Evolutionary conservation across 176 grass and related monocot species (phyloP).

Genomic region (Rhipidocladum racemiflorum): DNA sequence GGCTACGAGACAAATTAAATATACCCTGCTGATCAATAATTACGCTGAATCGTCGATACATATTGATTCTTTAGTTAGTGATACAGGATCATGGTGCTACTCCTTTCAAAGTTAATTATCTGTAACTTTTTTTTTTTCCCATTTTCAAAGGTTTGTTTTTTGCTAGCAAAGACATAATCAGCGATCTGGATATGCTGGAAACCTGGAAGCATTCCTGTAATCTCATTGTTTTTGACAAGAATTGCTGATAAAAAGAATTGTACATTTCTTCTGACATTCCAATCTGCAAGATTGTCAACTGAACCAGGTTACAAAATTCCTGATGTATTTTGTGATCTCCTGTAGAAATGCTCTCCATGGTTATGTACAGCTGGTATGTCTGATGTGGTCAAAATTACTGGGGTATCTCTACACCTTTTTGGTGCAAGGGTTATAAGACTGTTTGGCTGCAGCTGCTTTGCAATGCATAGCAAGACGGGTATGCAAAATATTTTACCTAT

Average conservation of each 20-base stretch:
- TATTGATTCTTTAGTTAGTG: constrained; percentile 48
- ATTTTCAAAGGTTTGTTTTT: constrained; percentile 38
- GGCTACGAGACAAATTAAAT: constrained; percentile 51
- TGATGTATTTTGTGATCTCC: not conserved
- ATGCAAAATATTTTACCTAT: not conserved
- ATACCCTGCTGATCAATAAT: constrained; percentile 34
- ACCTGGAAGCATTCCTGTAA: constrained; percentile 34
- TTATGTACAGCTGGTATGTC: not conserved
- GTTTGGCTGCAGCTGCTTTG: not conserved
- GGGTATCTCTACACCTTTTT: too few species aligned
- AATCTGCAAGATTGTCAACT: not conserved
- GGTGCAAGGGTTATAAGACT: too few species aligned
- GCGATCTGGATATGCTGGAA: constrained; percentile 38
- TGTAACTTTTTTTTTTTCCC: constrained; percentile 14
- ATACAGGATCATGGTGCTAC: constrained; percentile 40
- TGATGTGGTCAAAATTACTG: not conserved
- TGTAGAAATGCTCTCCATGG: not conserved
- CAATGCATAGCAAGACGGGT: not conserved
- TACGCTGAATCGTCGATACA: constrained; percentile 27
- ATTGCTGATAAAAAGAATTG: constrained; percentile 39
- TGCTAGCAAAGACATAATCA: constrained; percentile 25
- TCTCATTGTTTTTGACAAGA: constrained; percentile 25
- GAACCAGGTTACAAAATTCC: not conserved
- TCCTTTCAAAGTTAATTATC: constrained; percentile 1
- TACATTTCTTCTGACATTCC: constrained; percentile 42